Conservation (phyloP, 495 filamentous ascomycete genomes). For the Neurospora pannonica region DNA sequence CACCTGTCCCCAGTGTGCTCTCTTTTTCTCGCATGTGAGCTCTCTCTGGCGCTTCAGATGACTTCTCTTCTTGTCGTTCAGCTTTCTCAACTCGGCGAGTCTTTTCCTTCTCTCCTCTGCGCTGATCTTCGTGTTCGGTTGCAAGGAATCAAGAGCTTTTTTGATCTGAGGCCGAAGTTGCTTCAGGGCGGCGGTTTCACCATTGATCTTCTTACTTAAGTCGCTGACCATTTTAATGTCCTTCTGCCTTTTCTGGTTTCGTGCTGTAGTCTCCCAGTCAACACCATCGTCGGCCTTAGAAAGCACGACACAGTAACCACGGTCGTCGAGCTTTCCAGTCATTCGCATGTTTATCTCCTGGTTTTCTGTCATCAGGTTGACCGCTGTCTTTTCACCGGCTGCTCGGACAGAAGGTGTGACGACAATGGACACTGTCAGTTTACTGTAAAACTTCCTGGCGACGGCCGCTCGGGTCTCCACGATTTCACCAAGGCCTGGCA, state of each 20-base stretch:
- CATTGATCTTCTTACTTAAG: not conserved
- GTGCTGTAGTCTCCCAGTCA: not conserved
- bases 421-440: constrained; percentile 10
- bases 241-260: not conserved
- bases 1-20: not conserved
- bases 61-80: not conserved
- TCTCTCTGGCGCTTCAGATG: not conserved
- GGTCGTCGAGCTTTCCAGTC: constrained; percentile 14
- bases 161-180: not conserved
- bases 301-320: constrained; percentile 13
- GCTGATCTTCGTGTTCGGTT: not conserved
- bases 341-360: constrained; percentile 19
- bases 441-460: constrained; percentile 8
- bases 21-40: not conserved
- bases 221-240: not conserved
- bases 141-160: not conserved
- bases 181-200: too few species aligned
- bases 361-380: constrained; percentile 12
- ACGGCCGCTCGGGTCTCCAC: constrained; percentile 12
- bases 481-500: constrained; percentile 16
- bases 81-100: not conserved
- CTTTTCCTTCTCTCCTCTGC: not conserved
- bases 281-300: constrained; percentile 17
- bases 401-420: constrained; percentile 13
- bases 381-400: constrained; percentile 14